These are phyloP conservation scores for Lycium barbarum DNA, from an alignment of 257 asterid species.

Conservation along the genomic window DNA sequence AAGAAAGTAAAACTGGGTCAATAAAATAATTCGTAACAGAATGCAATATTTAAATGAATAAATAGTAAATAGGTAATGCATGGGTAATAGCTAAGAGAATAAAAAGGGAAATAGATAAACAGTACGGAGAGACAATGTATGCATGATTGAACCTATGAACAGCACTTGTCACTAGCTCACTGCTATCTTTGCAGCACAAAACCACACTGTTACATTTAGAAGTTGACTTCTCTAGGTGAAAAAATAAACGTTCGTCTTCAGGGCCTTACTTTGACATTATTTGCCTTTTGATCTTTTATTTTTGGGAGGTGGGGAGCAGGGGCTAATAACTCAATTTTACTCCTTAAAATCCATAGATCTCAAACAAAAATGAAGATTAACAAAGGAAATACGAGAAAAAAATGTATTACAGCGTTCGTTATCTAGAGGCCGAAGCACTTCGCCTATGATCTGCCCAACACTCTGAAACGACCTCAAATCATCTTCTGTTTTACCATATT, in stretches of 20 bases:
- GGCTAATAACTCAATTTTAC: background rate
- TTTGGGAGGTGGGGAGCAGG: background rate
- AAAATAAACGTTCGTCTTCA: background rate
- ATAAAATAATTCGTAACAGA: background rate
- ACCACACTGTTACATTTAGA: slow-evolving; percentile 20
- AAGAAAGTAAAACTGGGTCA: background rate
- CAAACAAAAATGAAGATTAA: background rate
- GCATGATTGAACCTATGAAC: background rate
- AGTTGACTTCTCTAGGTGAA: background rate
- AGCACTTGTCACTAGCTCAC: slow-evolving; percentile 20
- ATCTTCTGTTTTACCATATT: slow-evolving; percentile 86
- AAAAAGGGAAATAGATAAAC: background rate
- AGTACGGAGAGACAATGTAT: background rate
- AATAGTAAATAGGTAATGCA: background rate
- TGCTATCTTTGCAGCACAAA: slow-evolving; percentile 15
- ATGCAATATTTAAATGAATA: background rate
- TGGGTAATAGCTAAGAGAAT: background rate
- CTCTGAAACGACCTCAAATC: slow-evolving; percentile 94
- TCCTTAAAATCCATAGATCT: slow-evolving; percentile 17
- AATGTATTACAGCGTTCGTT: slow-evolving; percentile 71
- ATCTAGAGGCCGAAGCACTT: slow-evolving; percentile 94
- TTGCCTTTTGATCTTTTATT: background rate
- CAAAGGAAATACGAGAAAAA: slow-evolving; percentile 22
- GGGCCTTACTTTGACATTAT: background rate
- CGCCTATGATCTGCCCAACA: slow-evolving; percentile 96